Base-by-base conservation (phyloP, 2,329 filamentous ascomycete genomes). In the Penicillium sp. region DNA sequence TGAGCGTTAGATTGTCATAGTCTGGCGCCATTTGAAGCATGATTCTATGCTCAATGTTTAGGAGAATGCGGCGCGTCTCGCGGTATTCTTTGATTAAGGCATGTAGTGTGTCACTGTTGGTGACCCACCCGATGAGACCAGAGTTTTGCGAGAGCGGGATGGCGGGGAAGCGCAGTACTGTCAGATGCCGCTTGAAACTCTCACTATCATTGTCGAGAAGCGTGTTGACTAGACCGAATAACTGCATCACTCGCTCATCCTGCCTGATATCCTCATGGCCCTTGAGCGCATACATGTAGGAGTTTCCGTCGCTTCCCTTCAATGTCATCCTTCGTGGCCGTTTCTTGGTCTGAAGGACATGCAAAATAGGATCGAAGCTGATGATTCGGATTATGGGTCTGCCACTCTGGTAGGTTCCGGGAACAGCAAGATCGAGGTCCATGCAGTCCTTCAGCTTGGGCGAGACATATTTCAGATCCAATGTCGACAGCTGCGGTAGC, bases 11-110 rank as follows among this genome's bases (percentile, higher is more conserved):
- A 72, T 97, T 97, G 75, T 99, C 95, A 73, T 98, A 99, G 75
- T 99, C 95, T 0, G 95, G 96, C 26, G 95, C 95, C 95, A 99
- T 99, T 77, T 99, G 96, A 60, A 99, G 83, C 95, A 99, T 99
- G 76, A 99, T 99, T 48, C 96, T 91, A 75, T 99, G 95, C 80
- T 99, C 95, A 67, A 99, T 99, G 74, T 99, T 99, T 68, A 99
- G 89, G 45, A 99, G 82, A 67, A 99, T 99, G 81, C 97, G 97
- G 58, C 95, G 89, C 69, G 91, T 96, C 77, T 99, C 96, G 65
- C 95, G 91, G 75, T 99, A 99, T 76, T 99, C 95, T 66, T 95
- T 88, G 72, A 99, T 99, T 51, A 99, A 86, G 19, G 97, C 91
- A 75, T 99, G 96, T 17, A 99, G 83, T 0, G 96, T 99, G 76